Base-by-base conservation (phyloP, 805 yeast species). In the Ogataea trehalophila region DNA sequence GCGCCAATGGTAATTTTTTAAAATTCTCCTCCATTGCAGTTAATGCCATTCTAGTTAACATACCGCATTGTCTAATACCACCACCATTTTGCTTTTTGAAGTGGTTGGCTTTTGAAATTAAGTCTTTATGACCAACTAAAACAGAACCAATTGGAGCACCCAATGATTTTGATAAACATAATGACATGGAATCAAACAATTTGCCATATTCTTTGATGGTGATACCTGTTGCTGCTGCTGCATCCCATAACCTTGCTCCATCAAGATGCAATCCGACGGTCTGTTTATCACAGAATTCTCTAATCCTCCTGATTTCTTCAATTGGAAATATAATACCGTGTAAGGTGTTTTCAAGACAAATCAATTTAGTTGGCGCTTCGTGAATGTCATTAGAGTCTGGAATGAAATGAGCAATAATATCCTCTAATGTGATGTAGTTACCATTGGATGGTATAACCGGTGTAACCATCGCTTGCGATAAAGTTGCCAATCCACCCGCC, bases 221-320 rank as follows among this genome's bases (percentile, higher is more conserved):
- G 35, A 86, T 72, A 23, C 86, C 89, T 9, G 88, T 79, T 26
- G 77, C 91, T 13, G 77, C 85, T 37, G 81, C 72, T n/a, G 97
- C 97, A 64, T 87, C 87, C 91, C 95, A 90, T 43, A 91, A 69
- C 58, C 98, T 77, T n/a, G 97, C 98, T 52, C 97, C 98, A 64
- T 91, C 98, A 58, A 90, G 79, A 60, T 92, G 97, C 55, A 90
- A 65, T 47, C 71, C 75, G 46, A 87, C 67, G 46, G 72, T 73
- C 55, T 82, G 73, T 29, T 69, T 76, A 45, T 74, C 72, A 53
- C 92, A 87, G 75, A 87, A 91, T 38, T 69, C 74, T 39, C 85
- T 76, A 57, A 91, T 91, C 47, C 79, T 77, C 48, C 70, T 69
- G 46, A 91, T 74, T 63, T 91, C 97, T 33, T 84, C 92, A 39